Percentiles rank a stretch among this genome's conserved stretches.
phyloP scores from a whole-genome alignment of 148 eudicot species.

The Mesembryanthemum crystallinum region DNA sequence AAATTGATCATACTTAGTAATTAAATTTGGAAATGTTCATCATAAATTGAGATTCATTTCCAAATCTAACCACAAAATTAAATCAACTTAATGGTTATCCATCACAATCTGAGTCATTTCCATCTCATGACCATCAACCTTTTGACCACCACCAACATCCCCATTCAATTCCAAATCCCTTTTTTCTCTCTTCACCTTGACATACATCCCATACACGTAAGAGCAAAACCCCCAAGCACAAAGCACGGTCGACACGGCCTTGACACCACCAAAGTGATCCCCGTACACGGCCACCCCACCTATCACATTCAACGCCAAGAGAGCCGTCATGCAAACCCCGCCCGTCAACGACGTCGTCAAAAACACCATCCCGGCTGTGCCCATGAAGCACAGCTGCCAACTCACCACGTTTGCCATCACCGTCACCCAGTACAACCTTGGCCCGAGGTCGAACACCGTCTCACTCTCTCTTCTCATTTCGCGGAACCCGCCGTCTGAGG shows the following conservation, averaged over 20 bases:
- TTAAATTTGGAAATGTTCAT: too few species aligned
- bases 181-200: conserved; percentile 29
- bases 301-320: conserved; percentile 55
- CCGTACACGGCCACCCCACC: conserved; percentile 65
- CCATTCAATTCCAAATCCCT: neutral
- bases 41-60: neutral
- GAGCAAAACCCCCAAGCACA: conserved; percentile 84
- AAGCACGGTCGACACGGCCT: conserved; percentile 58
- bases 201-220: conserved; percentile 71
- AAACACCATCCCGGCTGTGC: conserved; percentile 88
- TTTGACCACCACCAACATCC: neutral
- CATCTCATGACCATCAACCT: conserved; percentile 12
- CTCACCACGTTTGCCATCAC: conserved; percentile 37
- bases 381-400: conserved; percentile 87
- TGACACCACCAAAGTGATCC: conserved; percentile 55
- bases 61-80: neutral
- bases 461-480: conserved; percentile 51
- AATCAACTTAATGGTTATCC: neutral
- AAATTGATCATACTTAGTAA: too few species aligned
- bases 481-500: conserved; percentile 45
- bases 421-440: conserved; percentile 41
- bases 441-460: conserved; percentile 45
- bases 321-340: conserved; percentile 69
- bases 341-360: conserved; percentile 68
- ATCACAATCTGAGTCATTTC: conserved; percentile 28